Conservation (phyloP, 2,329 filamentous ascomycete species). For the Herpomyces periplanetae region DNA sequence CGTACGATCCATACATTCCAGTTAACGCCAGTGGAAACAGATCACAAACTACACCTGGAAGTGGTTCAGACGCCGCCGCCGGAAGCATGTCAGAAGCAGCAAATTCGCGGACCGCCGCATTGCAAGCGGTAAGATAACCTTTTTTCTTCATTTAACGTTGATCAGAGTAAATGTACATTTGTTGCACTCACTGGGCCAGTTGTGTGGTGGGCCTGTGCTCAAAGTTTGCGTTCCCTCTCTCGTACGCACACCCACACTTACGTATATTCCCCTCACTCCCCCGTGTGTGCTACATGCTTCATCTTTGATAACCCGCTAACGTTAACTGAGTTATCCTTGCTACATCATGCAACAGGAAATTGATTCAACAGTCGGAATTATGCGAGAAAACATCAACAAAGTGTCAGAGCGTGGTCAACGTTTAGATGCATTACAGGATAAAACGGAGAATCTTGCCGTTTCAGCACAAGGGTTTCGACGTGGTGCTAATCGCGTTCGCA, state of each 20-base stretch:
- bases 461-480: slow-evolving; percentile 84
- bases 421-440: slow-evolving; percentile 57
- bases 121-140: slow-evolving; percentile 36
- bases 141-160: slow-evolving; percentile 4
- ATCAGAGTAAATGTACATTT: slow-evolving; percentile 1
- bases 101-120: slow-evolving; percentile 25
- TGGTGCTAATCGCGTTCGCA: slow-evolving; percentile 76
- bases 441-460: slow-evolving; percentile 50
- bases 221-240: not conserved
- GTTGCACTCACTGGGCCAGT: not conserved
- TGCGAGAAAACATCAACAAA: slow-evolving; percentile 93
- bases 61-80: too few species aligned
- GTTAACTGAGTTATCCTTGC: not conserved
- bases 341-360: slow-evolving; percentile 28
- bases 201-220: not conserved
- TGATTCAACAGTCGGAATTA: slow-evolving; percentile 66
- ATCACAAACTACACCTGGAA: slow-evolving; percentile 8
- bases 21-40: slow-evolving; percentile 18
- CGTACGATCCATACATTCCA: slow-evolving; percentile 74
- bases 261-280: not conserved
- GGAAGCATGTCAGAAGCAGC: slow-evolving; percentile 11
- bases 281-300: not conserved
- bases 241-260: not conserved
- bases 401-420: slow-evolving; percentile 68
- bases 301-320: not conserved